phyloP scores from a whole-genome alignment of 129 eudicot species.

The Sambucus nigra region DNA sequence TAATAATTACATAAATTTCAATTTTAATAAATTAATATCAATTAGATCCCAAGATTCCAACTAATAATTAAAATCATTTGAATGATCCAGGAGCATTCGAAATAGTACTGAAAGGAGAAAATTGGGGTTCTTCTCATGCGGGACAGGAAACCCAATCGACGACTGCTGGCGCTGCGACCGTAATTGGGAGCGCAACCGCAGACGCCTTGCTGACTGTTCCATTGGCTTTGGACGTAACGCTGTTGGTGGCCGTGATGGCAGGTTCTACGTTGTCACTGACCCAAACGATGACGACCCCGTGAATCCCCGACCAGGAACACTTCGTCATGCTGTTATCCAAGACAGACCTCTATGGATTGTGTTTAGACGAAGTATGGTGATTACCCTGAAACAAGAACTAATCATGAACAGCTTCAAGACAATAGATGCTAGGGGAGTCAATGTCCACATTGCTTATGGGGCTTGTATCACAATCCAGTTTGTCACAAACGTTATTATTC shows the following conservation, averaged over 20 bases:
- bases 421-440: slow-evolving; percentile 73
- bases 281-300: slow-evolving; percentile 66
- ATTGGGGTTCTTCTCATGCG: slow-evolving; percentile 77
- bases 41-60: background rate
- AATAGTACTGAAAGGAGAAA: slow-evolving; percentile 75
- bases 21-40: background rate
- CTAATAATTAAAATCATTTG: background rate
- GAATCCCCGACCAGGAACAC: slow-evolving; percentile 78
- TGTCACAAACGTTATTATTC: slow-evolving; percentile 68
- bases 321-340: slow-evolving; percentile 78
- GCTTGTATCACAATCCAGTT: slow-evolving; percentile 74
- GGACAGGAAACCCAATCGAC: slow-evolving; percentile 79
- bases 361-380: slow-evolving; percentile 77
- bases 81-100: slow-evolving; percentile 48
- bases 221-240: slow-evolving; percentile 95
- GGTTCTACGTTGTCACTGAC: slow-evolving; percentile 67
- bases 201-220: slow-evolving; percentile 71
- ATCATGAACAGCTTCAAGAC: slow-evolving; percentile 94
- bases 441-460: slow-evolving; percentile 75
- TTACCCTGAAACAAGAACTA: slow-evolving; percentile 69
- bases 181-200: slow-evolving; percentile 60
- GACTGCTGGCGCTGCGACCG: slow-evolving; percentile 89
- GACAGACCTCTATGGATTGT: slow-evolving; percentile 84
- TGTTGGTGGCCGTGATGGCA: slow-evolving; percentile 80
- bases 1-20: no score